Evolutionary conservation across 495 filamentous ascomycete genomes (phyloP), one percentile per base, ranked within the genome.

Genomic region (Penicillium antarcticum): DNA sequence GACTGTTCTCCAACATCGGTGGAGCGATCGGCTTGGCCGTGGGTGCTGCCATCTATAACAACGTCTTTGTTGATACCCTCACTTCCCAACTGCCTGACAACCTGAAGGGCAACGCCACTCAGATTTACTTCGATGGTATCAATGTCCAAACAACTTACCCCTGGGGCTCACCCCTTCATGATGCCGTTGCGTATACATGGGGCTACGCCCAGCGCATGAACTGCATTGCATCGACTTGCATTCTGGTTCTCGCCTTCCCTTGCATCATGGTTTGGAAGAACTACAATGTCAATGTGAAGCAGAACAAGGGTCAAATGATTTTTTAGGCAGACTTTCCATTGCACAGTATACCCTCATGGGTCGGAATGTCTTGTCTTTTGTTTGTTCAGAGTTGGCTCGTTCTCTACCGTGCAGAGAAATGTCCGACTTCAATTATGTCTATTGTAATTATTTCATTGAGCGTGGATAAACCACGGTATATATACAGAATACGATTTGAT

Each of bases 11-110:
- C 41, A 80, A 68, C 48, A 71, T 92, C 9, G 89, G 89, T 11
- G 84, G 86, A 37, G 83, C 82, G 10, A 82, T 92, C 52, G 89
- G 89, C 1, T 62, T 70, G 11, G 78, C 85, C 4, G 71, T 92
- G 9, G 72, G 82, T 2, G 78, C 75, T 0, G 85, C 88, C 26
- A 85, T 94, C 58, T 91, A 86, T 79, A 84, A 79, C 42, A 77
- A 79, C 53, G 72, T 78, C 39, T 86, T 90, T 64, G 81, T 82
- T 29, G 42, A 61, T 1, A 74, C 75, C 8, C 74, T 92, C 29
- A 37, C 44, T 26, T 50, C 51, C 9, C 55, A 48, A 45, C 60
- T 80, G 7, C 68, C 79, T 3, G 66, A 70, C 12, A 60, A 69
- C 2, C 65, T 70, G 21, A 78, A 80, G 59, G 51, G 62, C 38